Percentiles rank a stretch among this genome's conserved stretches.
Evolutionary conservation across 345 rosid species (phyloP).

Genomic region (Arabidopsis arenosa): DNA sequence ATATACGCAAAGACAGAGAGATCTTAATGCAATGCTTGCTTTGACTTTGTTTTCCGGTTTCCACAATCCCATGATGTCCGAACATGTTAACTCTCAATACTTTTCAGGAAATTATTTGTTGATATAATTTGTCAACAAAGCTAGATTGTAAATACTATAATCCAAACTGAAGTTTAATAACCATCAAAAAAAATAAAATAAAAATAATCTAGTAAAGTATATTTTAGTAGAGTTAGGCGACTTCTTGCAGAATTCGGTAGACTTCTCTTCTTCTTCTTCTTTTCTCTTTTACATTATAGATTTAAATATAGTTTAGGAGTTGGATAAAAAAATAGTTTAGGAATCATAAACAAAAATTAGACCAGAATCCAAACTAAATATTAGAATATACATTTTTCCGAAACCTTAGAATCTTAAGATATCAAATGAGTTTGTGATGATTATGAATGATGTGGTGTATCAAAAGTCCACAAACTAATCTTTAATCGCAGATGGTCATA

Average conservation of each 20-base stretch:
- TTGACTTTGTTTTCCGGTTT: conserved; percentile 14
- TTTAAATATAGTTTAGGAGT: background rate
- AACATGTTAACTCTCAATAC: conserved; percentile 12
- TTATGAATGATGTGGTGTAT: background rate
- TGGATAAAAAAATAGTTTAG: background rate
- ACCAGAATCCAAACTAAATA: background rate
- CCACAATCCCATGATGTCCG: conserved; percentile 24
- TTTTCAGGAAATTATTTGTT: background rate
- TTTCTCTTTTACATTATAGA: background rate
- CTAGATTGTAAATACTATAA: no score
- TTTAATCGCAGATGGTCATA: no score
- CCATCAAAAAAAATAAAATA: no score
- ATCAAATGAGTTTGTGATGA: conserved; percentile 4
- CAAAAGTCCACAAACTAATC: no score
- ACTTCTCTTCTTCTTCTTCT: background rate
- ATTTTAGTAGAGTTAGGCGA: background rate
- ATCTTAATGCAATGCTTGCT: background rate
- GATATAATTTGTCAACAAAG: conserved; percentile 15
- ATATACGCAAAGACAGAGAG: background rate
- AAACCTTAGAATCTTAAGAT: background rate
- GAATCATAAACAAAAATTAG: background rate
- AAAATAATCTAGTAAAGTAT: no score
- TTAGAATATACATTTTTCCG: background rate
- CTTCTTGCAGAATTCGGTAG: background rate
- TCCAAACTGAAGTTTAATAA: background rate